phyloP scores from a whole-genome alignment of 805 yeast genomes.

The Candida verbasci region DNA sequence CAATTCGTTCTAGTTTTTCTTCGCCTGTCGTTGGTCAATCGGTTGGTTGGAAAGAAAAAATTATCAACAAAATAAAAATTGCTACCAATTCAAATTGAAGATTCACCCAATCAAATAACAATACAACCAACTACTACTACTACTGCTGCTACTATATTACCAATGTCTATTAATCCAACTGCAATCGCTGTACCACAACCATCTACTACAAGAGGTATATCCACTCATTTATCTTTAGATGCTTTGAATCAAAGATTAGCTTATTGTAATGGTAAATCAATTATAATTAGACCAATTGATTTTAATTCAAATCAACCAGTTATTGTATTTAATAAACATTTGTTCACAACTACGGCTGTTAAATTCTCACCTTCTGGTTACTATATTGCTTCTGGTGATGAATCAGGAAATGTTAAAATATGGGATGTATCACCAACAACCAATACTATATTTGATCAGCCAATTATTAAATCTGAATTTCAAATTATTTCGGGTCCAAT shows the following conservation, averaged over 20 bases:
- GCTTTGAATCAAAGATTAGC: slow-evolving; percentile 63
- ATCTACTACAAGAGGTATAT: slow-evolving; percentile 62
- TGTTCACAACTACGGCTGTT: slow-evolving; percentile 72
- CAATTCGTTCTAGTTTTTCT: too few species aligned
- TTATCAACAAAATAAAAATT: not conserved
- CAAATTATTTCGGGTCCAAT: slow-evolving; percentile 77
- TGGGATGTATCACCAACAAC: slow-evolving; percentile 60
- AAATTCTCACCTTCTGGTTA: slow-evolving; percentile 85
- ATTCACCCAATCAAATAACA: slow-evolving; percentile 4
- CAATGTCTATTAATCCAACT: slow-evolving; percentile 27
- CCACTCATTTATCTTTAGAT: slow-evolving; percentile 76
- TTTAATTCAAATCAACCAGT: slow-evolving; percentile 43
- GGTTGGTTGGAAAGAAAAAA: not conserved
- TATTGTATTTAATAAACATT: slow-evolving; percentile 71
- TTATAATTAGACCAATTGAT: slow-evolving; percentile 63
- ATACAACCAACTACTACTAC: not conserved
- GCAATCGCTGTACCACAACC: slow-evolving; percentile 72
- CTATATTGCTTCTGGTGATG: slow-evolving; percentile 90
- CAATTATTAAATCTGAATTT: slow-evolving; percentile 71
- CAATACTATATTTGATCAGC: slow-evolving; percentile 41
- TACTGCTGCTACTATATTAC: too few species aligned
- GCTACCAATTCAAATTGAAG: not conserved
- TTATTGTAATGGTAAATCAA: slow-evolving; percentile 77
- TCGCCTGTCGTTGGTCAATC: too few species aligned
- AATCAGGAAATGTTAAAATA: slow-evolving; percentile 79